Percentiles rank a stretch among this genome's conserved stretches.
Evolutionary conservation across 441 rosid genomes (phyloP).

Genomic region (Pelargonium cotyledonis): DNA sequence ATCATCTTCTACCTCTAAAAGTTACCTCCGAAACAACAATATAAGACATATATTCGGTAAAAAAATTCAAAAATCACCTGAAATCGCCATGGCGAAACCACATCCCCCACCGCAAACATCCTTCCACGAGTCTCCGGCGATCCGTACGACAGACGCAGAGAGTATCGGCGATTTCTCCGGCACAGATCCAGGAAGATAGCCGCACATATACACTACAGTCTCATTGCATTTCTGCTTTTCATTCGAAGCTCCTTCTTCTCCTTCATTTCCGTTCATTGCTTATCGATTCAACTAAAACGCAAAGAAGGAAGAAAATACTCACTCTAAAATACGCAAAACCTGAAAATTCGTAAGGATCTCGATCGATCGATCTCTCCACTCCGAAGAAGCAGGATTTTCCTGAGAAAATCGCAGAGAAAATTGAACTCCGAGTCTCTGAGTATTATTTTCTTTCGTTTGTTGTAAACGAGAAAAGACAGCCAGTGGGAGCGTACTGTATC

Average conservation of each 20-base stretch:
- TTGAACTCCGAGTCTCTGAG: not conserved
- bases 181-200: conserved; percentile 83
- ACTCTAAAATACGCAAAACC: too few relatives aligned
- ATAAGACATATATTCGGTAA: too few relatives aligned
- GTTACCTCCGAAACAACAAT: too few relatives aligned
- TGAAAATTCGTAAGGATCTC: too few relatives aligned
- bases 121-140: conserved; percentile 49
- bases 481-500: conserved; percentile 35
- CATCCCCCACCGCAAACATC: conserved; percentile 96
- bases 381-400: not conserved
- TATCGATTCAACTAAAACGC: conserved; percentile 16
- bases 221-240: conserved; percentile 12
- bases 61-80: conserved; percentile 37
- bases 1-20: too few relatives aligned
- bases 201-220: conserved; percentile 73
- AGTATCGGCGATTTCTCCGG: conserved; percentile 69
- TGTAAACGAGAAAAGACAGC: conserved; percentile 6
- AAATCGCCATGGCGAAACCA: conserved; percentile 90
- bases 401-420: not conserved
- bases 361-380: not conserved
- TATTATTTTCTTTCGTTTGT: not conserved
- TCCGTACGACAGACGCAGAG: conserved; percentile 48
- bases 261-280: conserved; percentile 45
- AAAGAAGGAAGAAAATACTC: too few relatives aligned
- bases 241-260: conserved; percentile 27